These are phyloP conservation scores for Colletotrichum orbiculare DNA, from an alignment of 2,329 filamentous ascomycete genomes.

Conservation along the genomic window DNA sequence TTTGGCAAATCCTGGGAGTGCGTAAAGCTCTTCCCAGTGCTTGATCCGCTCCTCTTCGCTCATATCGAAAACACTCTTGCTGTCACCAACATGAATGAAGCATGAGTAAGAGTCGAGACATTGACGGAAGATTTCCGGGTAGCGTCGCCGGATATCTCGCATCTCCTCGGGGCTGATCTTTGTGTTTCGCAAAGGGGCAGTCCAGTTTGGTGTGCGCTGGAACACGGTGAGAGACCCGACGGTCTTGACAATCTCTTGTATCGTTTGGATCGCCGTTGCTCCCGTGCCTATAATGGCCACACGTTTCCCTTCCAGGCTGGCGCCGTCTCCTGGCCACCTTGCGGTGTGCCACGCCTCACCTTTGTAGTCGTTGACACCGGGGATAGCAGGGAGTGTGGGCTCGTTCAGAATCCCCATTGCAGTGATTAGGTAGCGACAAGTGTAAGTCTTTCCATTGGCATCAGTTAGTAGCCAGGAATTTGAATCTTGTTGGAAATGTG, in stretches of 20 bases:
- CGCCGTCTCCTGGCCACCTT: conserved; percentile 54
- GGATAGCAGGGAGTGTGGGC: conserved; percentile 54
- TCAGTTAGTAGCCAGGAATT: conserved; percentile 45
- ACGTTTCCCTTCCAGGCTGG: conserved; percentile 52
- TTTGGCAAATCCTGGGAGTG: conserved; percentile 51
- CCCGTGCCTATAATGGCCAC: conserved; percentile 47
- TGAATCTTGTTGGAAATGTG: conserved; percentile 41
- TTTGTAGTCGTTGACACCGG: conserved; percentile 51
- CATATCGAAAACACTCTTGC: conserved; percentile 45
- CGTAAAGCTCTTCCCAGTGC: conserved; percentile 53
- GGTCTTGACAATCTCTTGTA: conserved; percentile 38
- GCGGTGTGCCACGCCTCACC: conserved; percentile 58
- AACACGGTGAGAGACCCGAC: conserved; percentile 48
- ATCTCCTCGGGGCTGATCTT: conserved; percentile 50
- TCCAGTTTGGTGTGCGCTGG: conserved; percentile 49
- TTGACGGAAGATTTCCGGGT: conserved; percentile 44
- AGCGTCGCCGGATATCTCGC: conserved; percentile 47
- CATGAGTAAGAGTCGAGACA: conserved; percentile 42
- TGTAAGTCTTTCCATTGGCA: conserved; percentile 39
- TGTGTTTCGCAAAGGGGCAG: conserved; percentile 51
- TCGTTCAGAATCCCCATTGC: conserved; percentile 51
- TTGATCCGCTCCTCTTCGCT: conserved; percentile 48
- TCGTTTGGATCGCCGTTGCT: conserved; percentile 47
- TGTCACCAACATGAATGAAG: conserved; percentile 45
- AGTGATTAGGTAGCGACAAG: conserved; percentile 43